phyloP scores from a whole-genome alignment of 1,284 basidiomycete species.

The Baeospora myosura region DNA sequence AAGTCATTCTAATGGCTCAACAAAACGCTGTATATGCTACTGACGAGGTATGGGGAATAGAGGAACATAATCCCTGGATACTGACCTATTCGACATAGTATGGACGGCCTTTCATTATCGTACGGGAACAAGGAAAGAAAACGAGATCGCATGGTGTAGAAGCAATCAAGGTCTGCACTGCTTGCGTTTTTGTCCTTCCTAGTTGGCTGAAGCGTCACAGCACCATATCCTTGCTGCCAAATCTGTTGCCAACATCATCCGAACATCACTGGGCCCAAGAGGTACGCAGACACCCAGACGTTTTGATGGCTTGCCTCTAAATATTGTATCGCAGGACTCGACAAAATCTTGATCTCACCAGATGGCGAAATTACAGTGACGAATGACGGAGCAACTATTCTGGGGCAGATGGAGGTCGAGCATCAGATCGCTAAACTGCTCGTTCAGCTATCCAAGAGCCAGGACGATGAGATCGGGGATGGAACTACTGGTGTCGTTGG shows the following conservation, averaged over 20 bases:
- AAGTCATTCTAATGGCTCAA: constrained; percentile 31
- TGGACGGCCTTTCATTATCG: constrained; percentile 94
- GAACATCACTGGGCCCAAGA: constrained; percentile 91
- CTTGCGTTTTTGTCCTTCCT: constrained; percentile 10
- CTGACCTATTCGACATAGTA: constrained; percentile 55
- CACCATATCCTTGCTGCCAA: constrained; percentile 91
- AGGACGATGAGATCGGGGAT: constrained; percentile 99
- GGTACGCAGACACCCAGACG: constrained; percentile 38
- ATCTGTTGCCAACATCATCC: constrained; percentile 91
- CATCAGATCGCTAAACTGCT: constrained; percentile 98
- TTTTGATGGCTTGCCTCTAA: constrained; percentile 1
- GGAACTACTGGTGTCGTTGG: constrained; percentile 98
- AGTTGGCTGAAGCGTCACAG: constrained; percentile 34
- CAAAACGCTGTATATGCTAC: constrained; percentile 78
- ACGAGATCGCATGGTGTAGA: constrained; percentile 91
- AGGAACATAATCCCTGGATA: constrained; percentile 7
- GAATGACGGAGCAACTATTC: constrained; percentile 96
- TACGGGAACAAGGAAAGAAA: constrained; percentile 92
- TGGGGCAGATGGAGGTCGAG: constrained; percentile 96
- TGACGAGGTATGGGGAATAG: constrained; percentile 61
- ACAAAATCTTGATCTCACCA: constrained; percentile 98
- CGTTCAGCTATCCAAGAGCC: constrained; percentile 93
- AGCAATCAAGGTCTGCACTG: constrained; percentile 79
- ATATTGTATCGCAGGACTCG: constrained; percentile 60
- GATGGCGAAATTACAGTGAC: constrained; percentile 99